Evolutionary conservation across 345 rosid species (phyloP), one percentile per base, ranked within the genome.

Genomic region (Eucalyptus marginata): DNA sequence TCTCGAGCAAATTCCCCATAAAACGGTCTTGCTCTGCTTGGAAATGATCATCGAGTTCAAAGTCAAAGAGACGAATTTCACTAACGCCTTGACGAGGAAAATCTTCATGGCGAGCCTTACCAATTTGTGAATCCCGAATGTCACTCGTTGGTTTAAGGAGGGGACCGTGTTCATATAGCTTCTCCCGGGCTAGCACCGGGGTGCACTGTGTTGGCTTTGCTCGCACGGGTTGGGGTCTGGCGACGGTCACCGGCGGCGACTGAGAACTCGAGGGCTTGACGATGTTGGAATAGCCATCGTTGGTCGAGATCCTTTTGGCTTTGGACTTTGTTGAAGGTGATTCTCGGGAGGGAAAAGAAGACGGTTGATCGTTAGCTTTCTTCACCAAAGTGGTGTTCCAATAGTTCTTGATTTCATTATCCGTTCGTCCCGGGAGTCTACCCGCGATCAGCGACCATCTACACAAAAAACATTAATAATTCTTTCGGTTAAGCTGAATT

Each of bases 401-500:
- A 29, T 94, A 93, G 87, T 94, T 94, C 88, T 94, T 94, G 92
- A 94, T 94, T 93, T 94, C 96, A 92, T 94, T 94, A 90, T 94
- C 96, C 88, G 96, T 94, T 93, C 96, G 94, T 87, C 96, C 95
- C 50, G 96, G 96, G 86, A 94, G 92, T 90, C 95, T 93, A 84
- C 95, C 96, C 40, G 96, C 96, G 89, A 94, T 94, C 56, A 94
- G 87, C 51, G 96, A 94, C 96, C 96, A 94, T 91, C 96, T 94
- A 68, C 40, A 87, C 91, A 56, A 6, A 84, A 49, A 44, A 9
- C 88, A 12, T 31, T 62, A 40, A 18, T 6, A 56, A 66, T 47
- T 25, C 18, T 36, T 33, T 71, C 86, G 20, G 79, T 87, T 33
- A 4, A 46, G 46, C 24, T 22, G 25, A 47, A 58, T 8, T 31